Base-by-base conservation (phyloP, 192 early-diverging fungal genomes). In the Coemansia sp. region DNA sequence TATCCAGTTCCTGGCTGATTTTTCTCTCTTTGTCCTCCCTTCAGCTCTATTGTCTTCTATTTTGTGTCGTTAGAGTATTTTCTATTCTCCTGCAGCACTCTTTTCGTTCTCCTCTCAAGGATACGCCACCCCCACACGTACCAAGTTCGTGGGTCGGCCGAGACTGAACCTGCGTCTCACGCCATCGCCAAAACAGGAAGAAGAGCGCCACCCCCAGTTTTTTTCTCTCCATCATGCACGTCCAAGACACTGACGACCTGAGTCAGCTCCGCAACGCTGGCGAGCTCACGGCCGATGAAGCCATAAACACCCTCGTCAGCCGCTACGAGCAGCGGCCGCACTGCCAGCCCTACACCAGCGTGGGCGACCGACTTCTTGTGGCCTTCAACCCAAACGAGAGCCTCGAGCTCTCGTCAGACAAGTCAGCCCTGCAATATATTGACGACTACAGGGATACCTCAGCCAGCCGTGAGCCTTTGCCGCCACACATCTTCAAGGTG, bases 401-500 rank as follows among this genome's bases (percentile, higher is more conserved):
- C 50, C 67, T 75, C 19, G 86, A 85, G 46, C 80, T 83, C 39
- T 72, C 85, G 11, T 87, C 89, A 36, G 84, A 87, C 63, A 72
- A 82, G n/a, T 72, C 81, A 23, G 75, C 89, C 25, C 90, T 92
- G 75, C 81, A 89, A 27, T 93, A 94, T 73, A 88, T 93, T 25
- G 82, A 85, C 25, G 85, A 87, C 69, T 93, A 92, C 73, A 89
- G 91, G 71, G 84, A 90, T 62, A 87, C 86, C 19, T 79, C 78
- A 4, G 62, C 51, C 10, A 27, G 66, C 69, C 69, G 80, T 66
- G 46, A 86, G 64, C 21, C 66, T 50, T 67, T 89, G 70, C 75
- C 81, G 44, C 92, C 94, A 10, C 94, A 96, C 73, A 84, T 91
- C n/a, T 95, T 94, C 76, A 90, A 95, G 64, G 75, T 92, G 50